phyloP scores from a whole-genome alignment of 257 asterid species.

The Oldenlandia corymbosa region DNA sequence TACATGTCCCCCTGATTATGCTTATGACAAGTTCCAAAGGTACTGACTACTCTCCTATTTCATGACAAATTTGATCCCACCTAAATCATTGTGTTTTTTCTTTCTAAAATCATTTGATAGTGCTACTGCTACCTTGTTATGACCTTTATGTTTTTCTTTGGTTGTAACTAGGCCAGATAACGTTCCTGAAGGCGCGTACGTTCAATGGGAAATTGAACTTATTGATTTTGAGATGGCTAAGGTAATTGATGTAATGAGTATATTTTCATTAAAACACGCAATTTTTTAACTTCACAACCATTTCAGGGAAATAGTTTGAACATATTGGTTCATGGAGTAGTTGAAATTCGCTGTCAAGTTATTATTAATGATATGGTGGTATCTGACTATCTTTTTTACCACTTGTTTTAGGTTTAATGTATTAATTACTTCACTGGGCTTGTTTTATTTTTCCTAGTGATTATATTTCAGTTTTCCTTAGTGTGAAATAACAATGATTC shows the following conservation, averaged over 20 bases:
- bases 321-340: background rate
- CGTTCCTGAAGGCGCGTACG: slow-evolving; percentile 75
- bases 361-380: background rate
- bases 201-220: slow-evolving; percentile 97
- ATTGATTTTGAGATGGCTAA: slow-evolving; percentile 88
- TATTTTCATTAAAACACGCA: background rate
- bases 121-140: background rate
- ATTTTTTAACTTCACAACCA: too few relatives aligned
- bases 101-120: slow-evolving; percentile 1
- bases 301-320: too few relatives aligned
- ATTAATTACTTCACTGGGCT: background rate
- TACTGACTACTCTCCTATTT: slow-evolving; percentile 13
- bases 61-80: background rate
- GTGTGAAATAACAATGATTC: background rate
- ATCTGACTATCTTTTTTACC: background rate
- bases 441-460: background rate
- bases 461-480: background rate
- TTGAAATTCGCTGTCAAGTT: background rate
- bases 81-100: background rate
- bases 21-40: slow-evolving; percentile 95
- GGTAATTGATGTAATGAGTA: slow-evolving; percentile 31
- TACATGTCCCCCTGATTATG: slow-evolving; percentile 95
- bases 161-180: slow-evolving; percentile 56
- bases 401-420: background rate
- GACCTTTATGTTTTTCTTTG: slow-evolving; percentile 1